Conservation (phyloP, 2,329 filamentous ascomycete genomes). For the Cryoendolithus antarcticus region DNA sequence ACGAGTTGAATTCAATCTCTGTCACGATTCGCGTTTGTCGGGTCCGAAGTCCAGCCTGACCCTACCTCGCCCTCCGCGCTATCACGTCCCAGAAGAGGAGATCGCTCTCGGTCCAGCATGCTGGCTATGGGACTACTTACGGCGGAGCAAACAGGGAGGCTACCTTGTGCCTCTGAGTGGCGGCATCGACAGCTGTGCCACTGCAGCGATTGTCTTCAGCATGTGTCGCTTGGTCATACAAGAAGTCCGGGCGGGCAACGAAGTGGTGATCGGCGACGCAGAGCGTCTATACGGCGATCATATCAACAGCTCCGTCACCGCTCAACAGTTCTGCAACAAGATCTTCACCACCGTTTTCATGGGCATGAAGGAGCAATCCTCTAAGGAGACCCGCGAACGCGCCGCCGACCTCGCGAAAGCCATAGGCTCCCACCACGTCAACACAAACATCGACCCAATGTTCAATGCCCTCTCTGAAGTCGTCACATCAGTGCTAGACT, state of each 20-base stretch:
- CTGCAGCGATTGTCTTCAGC: constrained; percentile 35
- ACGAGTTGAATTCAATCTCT: constrained; percentile 33
- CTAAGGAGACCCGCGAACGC: constrained; percentile 52
- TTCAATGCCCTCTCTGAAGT: constrained; percentile 49
- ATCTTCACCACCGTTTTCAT: constrained; percentile 57
- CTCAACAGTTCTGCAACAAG: constrained; percentile 46
- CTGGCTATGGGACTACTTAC: constrained; percentile 55
- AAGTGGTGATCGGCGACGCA: constrained; percentile 44
- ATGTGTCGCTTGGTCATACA: constrained; percentile 44
- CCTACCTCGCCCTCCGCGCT: constrained; percentile 34
- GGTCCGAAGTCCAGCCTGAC: constrained; percentile 29
- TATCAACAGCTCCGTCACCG: constrained; percentile 30
- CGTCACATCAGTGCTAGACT: constrained; percentile 45
- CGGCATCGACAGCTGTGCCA: constrained; percentile 49
- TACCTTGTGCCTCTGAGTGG: constrained; percentile 47
- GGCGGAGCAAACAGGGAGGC: constrained; percentile 40
- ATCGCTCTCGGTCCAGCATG: constrained; percentile 53
- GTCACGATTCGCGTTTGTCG: constrained; percentile 6
- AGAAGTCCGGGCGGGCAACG: constrained; percentile 38
- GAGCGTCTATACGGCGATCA: constrained; percentile 41
- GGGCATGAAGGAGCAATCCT: constrained; percentile 55
- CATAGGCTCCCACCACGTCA: constrained; percentile 61
- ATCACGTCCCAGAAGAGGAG: constrained; percentile 53
- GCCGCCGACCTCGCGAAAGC: constrained; percentile 47
- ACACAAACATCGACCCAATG: constrained; percentile 61